Percentiles rank a stretch among this genome's conserved stretches.
Evolutionary conservation across 31 red algal genomes (phyloP).

Genomic region (Porphyra umbilicalis): DNA sequence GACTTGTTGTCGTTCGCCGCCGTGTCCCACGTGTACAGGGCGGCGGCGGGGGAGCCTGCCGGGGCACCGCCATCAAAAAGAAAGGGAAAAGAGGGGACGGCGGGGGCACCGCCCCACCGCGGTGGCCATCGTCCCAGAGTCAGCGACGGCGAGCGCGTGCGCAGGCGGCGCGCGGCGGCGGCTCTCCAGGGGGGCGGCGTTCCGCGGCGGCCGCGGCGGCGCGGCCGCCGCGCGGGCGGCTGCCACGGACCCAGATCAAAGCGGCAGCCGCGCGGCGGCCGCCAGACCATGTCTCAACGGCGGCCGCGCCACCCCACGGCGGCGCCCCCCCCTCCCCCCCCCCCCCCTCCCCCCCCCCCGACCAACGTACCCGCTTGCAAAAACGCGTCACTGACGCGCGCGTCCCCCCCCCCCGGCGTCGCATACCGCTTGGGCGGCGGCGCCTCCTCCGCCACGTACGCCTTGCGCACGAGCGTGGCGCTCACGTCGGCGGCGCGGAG

Average conservation of each 20-base stretch:
- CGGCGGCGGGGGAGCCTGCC: not conserved
- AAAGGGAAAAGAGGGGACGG: not conserved
- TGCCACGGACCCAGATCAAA: no score
- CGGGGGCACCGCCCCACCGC: no score
- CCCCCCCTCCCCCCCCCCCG: not conserved
- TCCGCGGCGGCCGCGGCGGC: no score
- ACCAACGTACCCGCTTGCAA: not conserved
- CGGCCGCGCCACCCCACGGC: no score
- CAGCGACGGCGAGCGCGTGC: no score
- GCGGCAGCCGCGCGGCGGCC: no score
- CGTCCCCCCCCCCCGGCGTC: not conserved
- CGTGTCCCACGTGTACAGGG: not conserved
- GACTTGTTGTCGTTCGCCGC: not conserved
- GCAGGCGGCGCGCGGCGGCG: no score
- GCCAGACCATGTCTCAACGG: not conserved
- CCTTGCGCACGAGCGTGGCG: not conserved
- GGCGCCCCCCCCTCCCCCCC: not conserved
- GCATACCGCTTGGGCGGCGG: not conserved
- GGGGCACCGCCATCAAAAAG: not conserved
- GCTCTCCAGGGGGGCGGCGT: no score
- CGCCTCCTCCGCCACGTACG: not conserved
- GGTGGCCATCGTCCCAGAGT: not conserved
- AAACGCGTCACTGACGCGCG: not conserved
- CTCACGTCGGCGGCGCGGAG: not conserved
- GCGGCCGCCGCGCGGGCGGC: no score